These are phyloP conservation scores for Mortierella antarctica DNA, from an alignment of 192 early-diverging fungal species.

Conservation along the genomic window DNA sequence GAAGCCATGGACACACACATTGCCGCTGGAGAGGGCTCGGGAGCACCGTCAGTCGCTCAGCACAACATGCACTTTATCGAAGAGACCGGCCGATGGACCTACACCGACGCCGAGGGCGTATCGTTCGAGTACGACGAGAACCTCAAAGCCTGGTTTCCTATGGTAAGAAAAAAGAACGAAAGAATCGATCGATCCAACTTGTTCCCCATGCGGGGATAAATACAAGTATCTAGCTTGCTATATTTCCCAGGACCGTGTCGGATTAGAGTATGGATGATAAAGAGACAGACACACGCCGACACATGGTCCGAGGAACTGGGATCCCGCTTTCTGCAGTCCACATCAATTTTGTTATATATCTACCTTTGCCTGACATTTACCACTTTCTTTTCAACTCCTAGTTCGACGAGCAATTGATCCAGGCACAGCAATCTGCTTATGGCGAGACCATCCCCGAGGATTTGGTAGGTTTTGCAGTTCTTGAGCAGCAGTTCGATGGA, in stretches of 20 bases:
- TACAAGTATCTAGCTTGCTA: not conserved
- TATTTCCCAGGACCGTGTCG: too few relatives aligned
- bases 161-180: constrained; percentile 57
- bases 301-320: too few relatives aligned
- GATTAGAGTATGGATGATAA: too few relatives aligned
- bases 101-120: constrained; percentile 81
- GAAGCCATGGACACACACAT: not conserved
- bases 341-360: too few relatives aligned
- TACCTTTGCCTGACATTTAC: too few relatives aligned
- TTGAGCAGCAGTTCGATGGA: not conserved
- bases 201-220: not conserved
- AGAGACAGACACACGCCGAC: too few relatives aligned
- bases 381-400: constrained; percentile 6
- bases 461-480: constrained; percentile 14
- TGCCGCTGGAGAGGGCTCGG: not conserved
- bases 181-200: not conserved
- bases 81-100: constrained; percentile 82
- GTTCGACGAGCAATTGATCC: constrained; percentile 70
- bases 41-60: constrained; percentile 25
- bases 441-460: constrained; percentile 54
- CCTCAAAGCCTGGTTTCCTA: constrained; percentile 92
- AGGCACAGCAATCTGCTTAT: constrained; percentile 76
- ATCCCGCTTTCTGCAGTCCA: too few relatives aligned
- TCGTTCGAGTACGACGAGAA: constrained; percentile 86
- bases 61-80: constrained; percentile 65